These are phyloP conservation scores for Piloderma croceum DNA, from an alignment of 768 basidiomycete genomes.

Conservation along the genomic window DNA sequence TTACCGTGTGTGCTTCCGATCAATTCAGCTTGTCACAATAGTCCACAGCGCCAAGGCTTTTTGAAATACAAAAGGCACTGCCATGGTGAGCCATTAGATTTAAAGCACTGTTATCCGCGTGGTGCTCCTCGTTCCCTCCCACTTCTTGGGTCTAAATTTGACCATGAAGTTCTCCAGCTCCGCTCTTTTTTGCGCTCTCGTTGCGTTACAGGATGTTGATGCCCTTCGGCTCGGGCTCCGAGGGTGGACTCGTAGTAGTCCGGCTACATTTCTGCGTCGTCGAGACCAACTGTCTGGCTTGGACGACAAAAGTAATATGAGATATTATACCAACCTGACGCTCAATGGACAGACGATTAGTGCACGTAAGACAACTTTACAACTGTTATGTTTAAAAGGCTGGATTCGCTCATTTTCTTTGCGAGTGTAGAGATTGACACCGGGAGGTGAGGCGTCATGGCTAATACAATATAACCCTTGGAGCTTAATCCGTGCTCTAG, in stretches of 20 bases:
- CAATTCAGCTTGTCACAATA: no score
- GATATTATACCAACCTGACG: slow-evolving; percentile 35
- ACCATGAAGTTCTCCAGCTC: no score
- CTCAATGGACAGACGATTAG: slow-evolving; percentile 19
- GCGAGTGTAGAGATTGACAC: not conserved
- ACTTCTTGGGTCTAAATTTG: no score
- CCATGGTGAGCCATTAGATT: no score
- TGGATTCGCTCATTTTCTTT: slow-evolving; percentile 27
- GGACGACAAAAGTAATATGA: slow-evolving; percentile 33
- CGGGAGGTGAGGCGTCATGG: not conserved
- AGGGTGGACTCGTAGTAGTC: slow-evolving; percentile 10
- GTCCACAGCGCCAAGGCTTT: no score
- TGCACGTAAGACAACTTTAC: slow-evolving; percentile 30
- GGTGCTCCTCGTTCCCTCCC: no score
- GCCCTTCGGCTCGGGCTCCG: slow-evolving; percentile 3
- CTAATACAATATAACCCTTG: not conserved
- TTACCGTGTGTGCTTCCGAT: no score
- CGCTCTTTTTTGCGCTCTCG: not conserved
- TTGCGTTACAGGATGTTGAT: not conserved
- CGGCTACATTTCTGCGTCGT: slow-evolving; percentile 14
- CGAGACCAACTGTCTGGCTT: no score
- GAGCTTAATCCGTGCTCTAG: slow-evolving; percentile 27
- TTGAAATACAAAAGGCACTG: no score
- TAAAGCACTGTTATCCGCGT: no score
- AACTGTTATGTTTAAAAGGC: slow-evolving; percentile 42